A percentile compares a stretch with the other conserved stretches of the same genome.
Conservation (phyloP, 164 flowering plant species). For the Euptelea pleiosperma region DNA sequence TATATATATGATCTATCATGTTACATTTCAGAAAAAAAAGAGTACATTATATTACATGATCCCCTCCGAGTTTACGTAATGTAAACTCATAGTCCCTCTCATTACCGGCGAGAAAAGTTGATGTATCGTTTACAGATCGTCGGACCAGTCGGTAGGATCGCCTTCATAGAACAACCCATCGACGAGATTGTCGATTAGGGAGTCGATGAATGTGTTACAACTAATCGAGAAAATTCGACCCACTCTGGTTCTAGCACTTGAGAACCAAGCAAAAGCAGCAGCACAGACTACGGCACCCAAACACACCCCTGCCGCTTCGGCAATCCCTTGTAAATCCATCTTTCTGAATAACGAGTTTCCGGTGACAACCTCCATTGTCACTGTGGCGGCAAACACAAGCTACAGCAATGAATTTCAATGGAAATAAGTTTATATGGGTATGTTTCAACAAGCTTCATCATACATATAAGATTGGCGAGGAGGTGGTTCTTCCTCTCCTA, state of each 20-base stretch:
- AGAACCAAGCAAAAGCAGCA: conserved; percentile 68
- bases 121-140: conserved; percentile 42
- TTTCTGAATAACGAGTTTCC: conserved; percentile 80
- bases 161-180: conserved; percentile 78
- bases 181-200: conserved; percentile 70
- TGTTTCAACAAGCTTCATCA: no score
- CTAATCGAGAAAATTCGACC: conserved; percentile 58
- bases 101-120: no score
- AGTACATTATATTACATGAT: no score
- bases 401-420: no score
- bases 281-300: conserved; percentile 58
- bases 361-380: conserved; percentile 51
- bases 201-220: conserved; percentile 73
- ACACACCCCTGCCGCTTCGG: conserved; percentile 55
- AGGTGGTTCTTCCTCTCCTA: no score
- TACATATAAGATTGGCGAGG: no score
- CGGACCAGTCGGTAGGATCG: conserved; percentile 61
- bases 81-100: no score
- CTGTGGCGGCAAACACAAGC: conserved; percentile 78
- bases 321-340: conserved; percentile 66
- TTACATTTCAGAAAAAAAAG: no score
- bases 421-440: no score
- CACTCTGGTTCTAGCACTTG: conserved; percentile 61
- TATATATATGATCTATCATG: no score
- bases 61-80: no score